Percentiles rank a stretch among this genome's conserved stretches.
Conservation (phyloP, 192 early-diverging fungal species). For the Gonapodya prolifera region DNA sequence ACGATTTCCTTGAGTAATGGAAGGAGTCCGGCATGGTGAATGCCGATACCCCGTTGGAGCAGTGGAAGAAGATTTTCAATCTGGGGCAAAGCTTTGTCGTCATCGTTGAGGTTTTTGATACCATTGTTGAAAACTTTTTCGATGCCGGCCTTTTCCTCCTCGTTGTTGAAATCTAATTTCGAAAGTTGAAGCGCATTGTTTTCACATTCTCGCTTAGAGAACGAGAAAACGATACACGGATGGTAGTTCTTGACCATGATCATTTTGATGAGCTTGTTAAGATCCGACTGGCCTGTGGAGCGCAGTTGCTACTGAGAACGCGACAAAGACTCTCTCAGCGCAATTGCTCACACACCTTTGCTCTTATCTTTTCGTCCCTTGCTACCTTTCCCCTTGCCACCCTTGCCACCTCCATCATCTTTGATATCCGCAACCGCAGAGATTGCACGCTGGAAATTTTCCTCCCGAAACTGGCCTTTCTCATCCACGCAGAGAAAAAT, state of each 20-base stretch:
- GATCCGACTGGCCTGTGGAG: slow-evolving; percentile 48
- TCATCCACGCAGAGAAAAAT: slow-evolving; percentile 95
- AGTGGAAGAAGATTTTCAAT: slow-evolving; percentile 87
- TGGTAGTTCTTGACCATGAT: slow-evolving; percentile 90
- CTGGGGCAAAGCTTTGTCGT: slow-evolving; percentile 81
- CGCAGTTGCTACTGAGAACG: not conserved
- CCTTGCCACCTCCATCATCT: not conserved
- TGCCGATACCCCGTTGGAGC: slow-evolving; percentile 83
- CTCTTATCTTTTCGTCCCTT: slow-evolving; percentile 25
- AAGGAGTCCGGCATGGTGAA: slow-evolving; percentile 91
- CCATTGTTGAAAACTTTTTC: slow-evolving; percentile 74
- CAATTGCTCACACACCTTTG: not conserved
- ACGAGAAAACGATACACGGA: slow-evolving; percentile 97
- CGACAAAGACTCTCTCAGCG: not conserved
- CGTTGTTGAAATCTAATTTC: slow-evolving; percentile 84
- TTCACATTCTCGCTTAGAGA: slow-evolving; percentile 90
- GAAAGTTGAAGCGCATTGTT: slow-evolving; percentile 77
- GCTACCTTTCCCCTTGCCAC: not conserved
- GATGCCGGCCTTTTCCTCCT: slow-evolving; percentile 73
- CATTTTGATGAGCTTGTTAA: slow-evolving; percentile 92
- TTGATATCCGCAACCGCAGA: slow-evolving; percentile 32
- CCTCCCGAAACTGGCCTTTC: slow-evolving; percentile 85
- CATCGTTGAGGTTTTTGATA: slow-evolving; percentile 68
- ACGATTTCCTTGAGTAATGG: slow-evolving; percentile 96
- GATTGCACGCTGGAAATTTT: slow-evolving; percentile 90